These are phyloP conservation scores for Anisogramma anomala DNA, from an alignment of 2,329 filamentous ascomycete genomes.

Conservation along the genomic window DNA sequence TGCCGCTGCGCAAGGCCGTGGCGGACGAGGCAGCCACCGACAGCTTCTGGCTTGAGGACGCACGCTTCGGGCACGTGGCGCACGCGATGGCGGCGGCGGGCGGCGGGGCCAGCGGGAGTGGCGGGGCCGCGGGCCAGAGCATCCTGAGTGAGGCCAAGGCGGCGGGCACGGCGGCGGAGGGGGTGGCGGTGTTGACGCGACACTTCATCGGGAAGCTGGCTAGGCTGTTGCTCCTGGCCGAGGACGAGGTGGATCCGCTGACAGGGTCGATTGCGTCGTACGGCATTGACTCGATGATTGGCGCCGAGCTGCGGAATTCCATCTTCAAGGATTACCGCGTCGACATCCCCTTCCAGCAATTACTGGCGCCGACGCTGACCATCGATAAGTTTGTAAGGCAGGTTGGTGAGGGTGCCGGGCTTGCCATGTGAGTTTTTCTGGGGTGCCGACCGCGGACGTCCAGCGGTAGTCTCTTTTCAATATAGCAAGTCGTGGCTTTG, in stretches of 20 bases:
- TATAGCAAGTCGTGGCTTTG: no score
- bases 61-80: slow-evolving; percentile 15
- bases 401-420: no score
- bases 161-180: slow-evolving; percentile 4
- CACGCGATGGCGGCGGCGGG: slow-evolving; percentile 5
- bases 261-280: slow-evolving; percentile 22
- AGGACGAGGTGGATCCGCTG: slow-evolving; percentile 1
- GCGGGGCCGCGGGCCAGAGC: slow-evolving; percentile 11
- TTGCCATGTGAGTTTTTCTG: no score
- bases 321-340: slow-evolving; percentile 26
- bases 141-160: slow-evolving; percentile 14
- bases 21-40: slow-evolving; percentile 10
- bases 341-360: slow-evolving; percentile 28
- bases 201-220: slow-evolving; percentile 15
- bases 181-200: not conserved
- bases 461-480: no score
- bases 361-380: slow-evolving; percentile 24
- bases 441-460: no score
- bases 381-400: not conserved
- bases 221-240: slow-evolving; percentile 17
- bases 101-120: no score
- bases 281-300: slow-evolving; percentile 28
- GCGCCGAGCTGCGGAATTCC: slow-evolving; percentile 26
- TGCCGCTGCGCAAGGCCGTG: slow-evolving; percentile 13
- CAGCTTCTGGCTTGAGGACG: slow-evolving; percentile 21